Evolutionary conservation across 2,329 filamentous ascomycete species (phyloP), one percentile per base, ranked within the genome.

Genomic region (Pseudogymnoascus sp.): DNA sequence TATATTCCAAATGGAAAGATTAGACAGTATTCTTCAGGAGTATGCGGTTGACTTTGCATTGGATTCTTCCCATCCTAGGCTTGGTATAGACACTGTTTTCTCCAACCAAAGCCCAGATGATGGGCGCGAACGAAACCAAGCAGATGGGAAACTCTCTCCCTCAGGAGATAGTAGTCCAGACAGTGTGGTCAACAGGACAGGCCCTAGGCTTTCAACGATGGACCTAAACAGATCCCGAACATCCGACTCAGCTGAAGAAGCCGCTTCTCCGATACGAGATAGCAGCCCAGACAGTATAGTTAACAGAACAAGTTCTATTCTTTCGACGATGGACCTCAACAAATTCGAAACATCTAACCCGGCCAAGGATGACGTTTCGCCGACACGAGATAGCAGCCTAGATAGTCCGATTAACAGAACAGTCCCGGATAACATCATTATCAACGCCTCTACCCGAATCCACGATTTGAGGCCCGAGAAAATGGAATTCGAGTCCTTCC

Each of bases 401-500:
- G 19, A 25, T 21, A 13, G 19, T 6, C 23, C n/a, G 6, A 7
- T 28, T 28, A n/a, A 28, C 23, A 28, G 13, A 16, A 13, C 4
- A 34, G 41, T 11, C 37, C n/a, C 4, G 2, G n/a, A 41, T 41
- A 23, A 16, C 23, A 21, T n/a, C n/a, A 8, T 19, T 19, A 13
- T 36, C 7, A 19, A 60, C 28, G 6, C n/a, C 34, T 19, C 34
- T 25, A 25, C 45, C n/a, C 68, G 64, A n/a, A 65, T 67, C 13
- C n/a, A n/a, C n/a, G n/a, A n/a, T n/a, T n/a, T n/a, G n/a, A n/a
- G n/a, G n/a, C n/a, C n/a, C n/a, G n/a, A n/a, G n/a, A 60, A 63
- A 2, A 67, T 45, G 37, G 31, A 69, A 60, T 67, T 69, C 5
- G 71, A 72, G 14, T 64, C 65, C 5, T 65, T 66, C 7, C 70